Conservation (phyloP, 1,284 basidiomycete species). For the Ustanciosporium gigantosporum region DNA sequence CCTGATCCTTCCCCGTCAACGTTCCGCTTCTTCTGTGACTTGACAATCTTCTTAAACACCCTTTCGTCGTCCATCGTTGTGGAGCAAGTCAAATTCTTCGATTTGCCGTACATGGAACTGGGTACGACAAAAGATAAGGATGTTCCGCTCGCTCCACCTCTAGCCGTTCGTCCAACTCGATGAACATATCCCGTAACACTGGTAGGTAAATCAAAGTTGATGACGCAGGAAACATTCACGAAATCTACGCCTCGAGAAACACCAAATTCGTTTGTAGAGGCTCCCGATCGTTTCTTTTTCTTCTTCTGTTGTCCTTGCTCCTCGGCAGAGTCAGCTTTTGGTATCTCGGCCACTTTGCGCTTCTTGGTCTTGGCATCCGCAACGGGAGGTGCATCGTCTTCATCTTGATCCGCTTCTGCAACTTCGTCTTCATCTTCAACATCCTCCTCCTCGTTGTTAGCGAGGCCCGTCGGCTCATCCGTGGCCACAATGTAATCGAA, state of each 20-base stretch:
- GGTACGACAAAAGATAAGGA: conserved; percentile 88
- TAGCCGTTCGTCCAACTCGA: conserved; percentile 91
- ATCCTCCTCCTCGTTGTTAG: conserved; percentile 61
- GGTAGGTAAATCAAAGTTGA: conserved; percentile 95
- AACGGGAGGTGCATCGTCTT: conserved; percentile 2
- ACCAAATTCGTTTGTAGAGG: conserved; percentile 71
- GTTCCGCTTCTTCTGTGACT: conserved; percentile 10
- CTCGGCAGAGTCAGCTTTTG: too few relatives aligned
- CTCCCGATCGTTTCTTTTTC: conserved; percentile 6
- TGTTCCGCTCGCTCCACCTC: conserved; percentile 91
- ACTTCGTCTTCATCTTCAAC: conserved; percentile 41
- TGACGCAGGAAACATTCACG: conserved; percentile 91
- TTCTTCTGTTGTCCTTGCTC: conserved; percentile 1
- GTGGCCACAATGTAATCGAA: conserved; percentile 99
- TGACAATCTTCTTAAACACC: conserved; percentile 67
- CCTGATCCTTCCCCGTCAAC: conserved; percentile 61
- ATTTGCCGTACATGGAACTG: conserved; percentile 71
- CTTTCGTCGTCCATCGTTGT: conserved; percentile 75
- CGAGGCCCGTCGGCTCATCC: conserved; percentile 69
- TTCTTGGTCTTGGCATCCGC: conserved; percentile 15
- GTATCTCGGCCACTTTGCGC: too few relatives aligned
- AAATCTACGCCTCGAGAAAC: conserved; percentile 97
- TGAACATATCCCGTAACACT: conserved; percentile 91
- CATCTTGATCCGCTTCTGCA: conserved; percentile 1
- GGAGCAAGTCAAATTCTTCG: conserved; percentile 64